Evolutionary conservation across 768 basidiomycete genomes (phyloP).

Genomic region (Amanita rubescens): DNA sequence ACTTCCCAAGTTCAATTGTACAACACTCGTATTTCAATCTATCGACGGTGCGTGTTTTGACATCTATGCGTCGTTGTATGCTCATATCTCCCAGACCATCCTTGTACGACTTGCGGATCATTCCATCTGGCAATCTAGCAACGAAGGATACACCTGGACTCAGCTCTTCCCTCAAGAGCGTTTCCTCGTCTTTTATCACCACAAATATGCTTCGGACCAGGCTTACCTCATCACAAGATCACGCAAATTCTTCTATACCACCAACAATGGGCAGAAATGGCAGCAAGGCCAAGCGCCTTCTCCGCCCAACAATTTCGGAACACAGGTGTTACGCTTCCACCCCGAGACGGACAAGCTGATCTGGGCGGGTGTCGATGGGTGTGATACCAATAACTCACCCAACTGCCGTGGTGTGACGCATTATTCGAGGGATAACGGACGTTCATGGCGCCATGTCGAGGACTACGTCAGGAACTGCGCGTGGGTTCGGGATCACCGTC

Average conservation of each 20-base stretch:
- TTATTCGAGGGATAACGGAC: constrained; percentile 73
- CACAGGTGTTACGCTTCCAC: constrained; percentile 80
- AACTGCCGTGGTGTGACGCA: constrained; percentile 71
- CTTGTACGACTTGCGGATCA: constrained; percentile 73
- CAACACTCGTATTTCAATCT: constrained; percentile 84
- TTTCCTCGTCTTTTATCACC: constrained; percentile 84
- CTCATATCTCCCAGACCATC: constrained; percentile 49
- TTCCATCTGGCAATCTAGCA: constrained; percentile 88
- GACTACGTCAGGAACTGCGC: constrained; percentile 86
- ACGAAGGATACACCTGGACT: constrained; percentile 91
- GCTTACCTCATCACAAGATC: constrained; percentile 84
- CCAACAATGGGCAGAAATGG: constrained; percentile 76
- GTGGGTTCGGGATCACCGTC: constrained; percentile 78
- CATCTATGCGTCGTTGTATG: background rate
- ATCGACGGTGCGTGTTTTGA: constrained; percentile 45
- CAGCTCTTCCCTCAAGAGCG: constrained; percentile 50
- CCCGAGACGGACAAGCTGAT: constrained; percentile 79
- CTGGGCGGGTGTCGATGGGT: constrained; percentile 78
- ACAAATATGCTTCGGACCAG: constrained; percentile 68
- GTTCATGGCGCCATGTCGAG: constrained; percentile 70
- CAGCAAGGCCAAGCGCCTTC: constrained; percentile 46
- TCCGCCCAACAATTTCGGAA: constrained; percentile 73
- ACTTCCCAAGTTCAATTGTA: constrained; percentile 55
- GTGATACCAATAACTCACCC: constrained; percentile 30
- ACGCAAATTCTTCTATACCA: constrained; percentile 67